A percentile compares a stretch with the other conserved stretches of the same genome.
Evolutionary conservation across 169 alveolate genomes (phyloP).

Genomic region (Miamiensis avidus): DNA sequence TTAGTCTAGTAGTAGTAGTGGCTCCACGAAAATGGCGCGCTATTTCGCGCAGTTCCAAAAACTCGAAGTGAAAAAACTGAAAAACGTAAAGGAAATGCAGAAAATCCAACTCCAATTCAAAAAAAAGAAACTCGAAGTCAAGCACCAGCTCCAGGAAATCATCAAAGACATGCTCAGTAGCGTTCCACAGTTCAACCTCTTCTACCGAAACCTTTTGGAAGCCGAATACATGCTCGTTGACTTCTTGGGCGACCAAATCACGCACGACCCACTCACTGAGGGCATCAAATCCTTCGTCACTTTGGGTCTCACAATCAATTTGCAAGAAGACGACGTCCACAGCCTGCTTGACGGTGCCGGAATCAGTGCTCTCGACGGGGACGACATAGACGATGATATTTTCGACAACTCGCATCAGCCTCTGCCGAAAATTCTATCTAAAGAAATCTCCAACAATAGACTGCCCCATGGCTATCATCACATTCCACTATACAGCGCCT

Average conservation of each 20-base stretch:
- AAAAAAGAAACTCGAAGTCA: not conserved
- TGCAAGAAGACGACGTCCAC: not conserved
- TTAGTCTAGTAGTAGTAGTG: too few relatives aligned
- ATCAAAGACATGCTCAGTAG: not conserved
- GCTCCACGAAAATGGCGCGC: too few relatives aligned
- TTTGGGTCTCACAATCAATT: not conserved
- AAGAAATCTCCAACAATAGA: not conserved
- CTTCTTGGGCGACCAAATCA: not conserved
- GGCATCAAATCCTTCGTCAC: not conserved
- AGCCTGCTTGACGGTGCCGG: too few relatives aligned
- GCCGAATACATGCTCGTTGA: not conserved
- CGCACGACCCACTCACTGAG: not conserved
- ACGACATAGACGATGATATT: not conserved
- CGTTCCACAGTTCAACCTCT: too few relatives aligned
- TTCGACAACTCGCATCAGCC: too few relatives aligned
- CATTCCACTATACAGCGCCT: too few relatives aligned
- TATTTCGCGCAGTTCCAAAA: too few relatives aligned
- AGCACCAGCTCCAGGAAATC: not conserved
- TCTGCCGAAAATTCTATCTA: not conserved
- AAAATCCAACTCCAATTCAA: too few relatives aligned
- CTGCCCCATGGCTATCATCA: too few relatives aligned
- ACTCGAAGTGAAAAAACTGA: not conserved
- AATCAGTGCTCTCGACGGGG: too few relatives aligned
- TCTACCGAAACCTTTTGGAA: not conserved
- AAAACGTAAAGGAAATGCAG: not conserved